A percentile compares a stretch with the other conserved stretches of the same genome.
phyloP scores from a whole-genome alignment of 495 filamentous ascomycete genomes.

The Sabuloglossum arenarium region DNA sequence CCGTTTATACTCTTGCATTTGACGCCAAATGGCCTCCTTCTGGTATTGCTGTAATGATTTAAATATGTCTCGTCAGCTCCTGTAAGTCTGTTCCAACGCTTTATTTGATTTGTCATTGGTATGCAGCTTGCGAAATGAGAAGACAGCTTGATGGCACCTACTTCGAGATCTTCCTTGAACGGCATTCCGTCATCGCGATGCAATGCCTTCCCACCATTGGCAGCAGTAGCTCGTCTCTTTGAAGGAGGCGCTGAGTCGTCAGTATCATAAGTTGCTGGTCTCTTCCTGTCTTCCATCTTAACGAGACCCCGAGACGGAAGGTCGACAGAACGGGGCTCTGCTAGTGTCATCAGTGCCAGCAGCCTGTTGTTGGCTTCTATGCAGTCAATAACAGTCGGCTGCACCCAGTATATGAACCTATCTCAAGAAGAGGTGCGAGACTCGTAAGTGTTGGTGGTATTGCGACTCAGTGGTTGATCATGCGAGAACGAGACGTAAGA shows the following conservation, averaged over 20 bases:
- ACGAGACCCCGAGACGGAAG: slow-evolving; percentile 48
- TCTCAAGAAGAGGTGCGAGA: slow-evolving; percentile 6
- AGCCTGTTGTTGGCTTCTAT: neutral
- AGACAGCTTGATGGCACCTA: slow-evolving; percentile 25
- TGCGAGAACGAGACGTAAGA: slow-evolving; percentile 20
- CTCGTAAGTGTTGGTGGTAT: neutral
- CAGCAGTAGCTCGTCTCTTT: slow-evolving; percentile 58
- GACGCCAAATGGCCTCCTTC: slow-evolving; percentile 92
- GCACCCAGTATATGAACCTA: neutral
- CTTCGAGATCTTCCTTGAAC: slow-evolving; percentile 76
- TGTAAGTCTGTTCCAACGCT: neutral
- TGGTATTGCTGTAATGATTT: slow-evolving; percentile 50
- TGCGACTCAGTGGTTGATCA: slow-evolving; percentile 4
- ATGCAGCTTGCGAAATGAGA: neutral
- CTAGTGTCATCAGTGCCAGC: slow-evolving; percentile 54
- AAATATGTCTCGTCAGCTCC: neutral
- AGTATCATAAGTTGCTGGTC: slow-evolving; percentile 49
- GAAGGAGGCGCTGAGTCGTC: slow-evolving; percentile 65
- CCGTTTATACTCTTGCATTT: slow-evolving; percentile 93
- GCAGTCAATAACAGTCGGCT: neutral
- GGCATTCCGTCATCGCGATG: slow-evolving; percentile 63
- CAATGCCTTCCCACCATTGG: slow-evolving; percentile 53
- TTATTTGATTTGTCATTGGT: neutral
- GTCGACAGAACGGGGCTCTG: slow-evolving; percentile 38
- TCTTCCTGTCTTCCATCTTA: slow-evolving; percentile 97